These are phyloP conservation scores for Lagerstroemia speciosa DNA, from an alignment of 345 rosid species.

Conservation along the genomic window DNA sequence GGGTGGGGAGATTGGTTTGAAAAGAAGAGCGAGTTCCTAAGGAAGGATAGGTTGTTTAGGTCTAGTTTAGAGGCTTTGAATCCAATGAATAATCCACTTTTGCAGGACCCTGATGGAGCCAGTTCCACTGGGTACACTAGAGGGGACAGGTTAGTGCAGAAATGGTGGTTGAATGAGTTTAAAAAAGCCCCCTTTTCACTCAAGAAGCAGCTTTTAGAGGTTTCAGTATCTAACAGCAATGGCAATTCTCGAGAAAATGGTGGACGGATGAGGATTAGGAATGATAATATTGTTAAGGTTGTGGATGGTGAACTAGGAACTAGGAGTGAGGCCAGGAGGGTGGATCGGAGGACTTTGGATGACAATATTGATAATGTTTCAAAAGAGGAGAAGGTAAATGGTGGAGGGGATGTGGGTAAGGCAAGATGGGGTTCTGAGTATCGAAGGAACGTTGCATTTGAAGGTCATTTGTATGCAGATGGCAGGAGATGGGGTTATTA, in stretches of 20 bases:
- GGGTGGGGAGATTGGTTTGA: conserved; percentile 99
- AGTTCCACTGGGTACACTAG: conserved; percentile 64
- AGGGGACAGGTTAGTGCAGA: conserved; percentile 68
- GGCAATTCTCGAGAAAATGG: conserved; percentile 13
- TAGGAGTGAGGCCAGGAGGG: conserved; percentile 31
- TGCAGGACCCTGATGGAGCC: conserved; percentile 90
- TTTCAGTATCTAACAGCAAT: conserved; percentile 16
- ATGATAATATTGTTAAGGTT: conserved; percentile 5
- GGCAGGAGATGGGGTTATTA: conserved; percentile 91
- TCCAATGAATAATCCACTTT: conserved; percentile 67
- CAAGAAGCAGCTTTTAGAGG: conserved; percentile 59
- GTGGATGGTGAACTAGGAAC: conserved; percentile 8
- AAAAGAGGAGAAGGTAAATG: conserved; percentile 3
- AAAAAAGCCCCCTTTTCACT: conserved; percentile 50
- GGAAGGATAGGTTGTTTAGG: conserved; percentile 77
- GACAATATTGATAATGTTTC: conserved; percentile 14
- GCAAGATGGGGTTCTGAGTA: conserved; percentile 5
- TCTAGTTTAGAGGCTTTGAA: conserved; percentile 70
- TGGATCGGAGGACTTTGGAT: conserved; percentile 47
- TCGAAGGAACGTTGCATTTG: conserved; percentile 29
- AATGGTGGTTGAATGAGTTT: conserved; percentile 54
- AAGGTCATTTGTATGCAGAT: conserved; percentile 64
- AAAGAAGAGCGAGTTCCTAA: conserved; percentile 77
- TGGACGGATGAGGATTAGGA: conserved; percentile 15
- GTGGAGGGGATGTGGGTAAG: neutral